These are phyloP conservation scores for Mortierella sp. DNA, from an alignment of 371 early-diverging fungal species.

Conservation along the genomic window DNA sequence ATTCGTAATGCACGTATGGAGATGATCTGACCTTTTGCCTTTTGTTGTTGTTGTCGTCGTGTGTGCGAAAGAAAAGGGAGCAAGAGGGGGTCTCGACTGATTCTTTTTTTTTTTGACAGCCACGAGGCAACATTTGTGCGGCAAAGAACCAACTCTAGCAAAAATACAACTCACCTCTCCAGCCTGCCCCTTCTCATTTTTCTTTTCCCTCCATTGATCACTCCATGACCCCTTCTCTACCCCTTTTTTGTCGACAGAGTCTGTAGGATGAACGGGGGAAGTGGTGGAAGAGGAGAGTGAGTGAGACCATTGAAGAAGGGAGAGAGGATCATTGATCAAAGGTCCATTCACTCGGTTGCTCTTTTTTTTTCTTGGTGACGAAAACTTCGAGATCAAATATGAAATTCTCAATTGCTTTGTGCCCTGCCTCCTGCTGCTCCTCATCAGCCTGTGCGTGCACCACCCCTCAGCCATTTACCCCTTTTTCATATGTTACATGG, in stretches of 20 bases:
- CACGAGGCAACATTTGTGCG: background rate
- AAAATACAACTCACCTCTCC: background rate
- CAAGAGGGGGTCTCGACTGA: background rate
- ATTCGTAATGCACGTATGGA: background rate
- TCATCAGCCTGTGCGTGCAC: background rate
- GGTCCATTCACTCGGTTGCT: background rate
- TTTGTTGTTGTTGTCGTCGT: background rate
- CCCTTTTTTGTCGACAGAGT: background rate
- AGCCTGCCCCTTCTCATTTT: background rate
- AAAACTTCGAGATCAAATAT: constrained; percentile 18
- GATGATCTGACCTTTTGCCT: background rate
- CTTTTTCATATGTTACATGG: background rate
- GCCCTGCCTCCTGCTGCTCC: background rate
- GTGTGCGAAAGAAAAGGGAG: background rate
- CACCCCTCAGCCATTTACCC: background rate
- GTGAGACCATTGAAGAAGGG: background rate
- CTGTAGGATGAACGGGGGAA: background rate
- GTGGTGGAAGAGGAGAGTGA: background rate
- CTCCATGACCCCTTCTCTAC: background rate
- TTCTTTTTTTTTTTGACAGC: background rate
- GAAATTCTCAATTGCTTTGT: background rate
- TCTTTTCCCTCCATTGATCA: background rate
- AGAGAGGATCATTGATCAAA: background rate
- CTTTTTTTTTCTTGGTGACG: background rate
- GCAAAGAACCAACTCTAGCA: background rate